Evolutionary conservation across 192 early-diverging fungal genomes (phyloP).

Genomic region (Coemansia asiatica): DNA sequence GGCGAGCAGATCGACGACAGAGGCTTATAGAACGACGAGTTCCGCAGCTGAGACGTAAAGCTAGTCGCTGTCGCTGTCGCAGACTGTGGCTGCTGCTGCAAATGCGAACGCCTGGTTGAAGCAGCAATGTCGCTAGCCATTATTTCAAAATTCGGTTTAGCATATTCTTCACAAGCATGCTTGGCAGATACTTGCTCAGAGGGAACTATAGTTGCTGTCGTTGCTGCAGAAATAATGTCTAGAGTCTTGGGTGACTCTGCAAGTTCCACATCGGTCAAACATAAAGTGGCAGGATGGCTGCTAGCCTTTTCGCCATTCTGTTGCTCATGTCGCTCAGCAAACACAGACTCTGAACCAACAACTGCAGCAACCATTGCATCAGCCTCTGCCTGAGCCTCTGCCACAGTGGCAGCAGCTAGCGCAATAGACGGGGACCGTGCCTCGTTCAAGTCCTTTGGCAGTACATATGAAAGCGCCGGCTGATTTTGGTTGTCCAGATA

Average conservation of each 20-base stretch:
- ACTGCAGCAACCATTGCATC: neutral
- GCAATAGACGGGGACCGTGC: constrained; percentile 32
- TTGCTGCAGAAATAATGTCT: neutral
- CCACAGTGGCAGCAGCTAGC: constrained; percentile 17
- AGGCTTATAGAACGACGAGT: constrained; percentile 55
- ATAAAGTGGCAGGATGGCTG: neutral
- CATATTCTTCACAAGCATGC: neutral
- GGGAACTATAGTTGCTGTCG: neutral
- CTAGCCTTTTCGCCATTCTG: neutral
- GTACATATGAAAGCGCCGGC: constrained; percentile 29
- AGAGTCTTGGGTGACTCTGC: neutral
- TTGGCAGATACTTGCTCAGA: neutral
- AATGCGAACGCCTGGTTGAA: neutral
- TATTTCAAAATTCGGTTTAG: neutral
- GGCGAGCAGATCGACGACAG: constrained; percentile 46
- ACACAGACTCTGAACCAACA: neutral
- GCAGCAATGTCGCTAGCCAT: neutral
- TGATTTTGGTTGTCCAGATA: constrained; percentile 32
- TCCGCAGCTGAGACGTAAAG: constrained; percentile 45
- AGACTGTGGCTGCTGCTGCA: neutral
- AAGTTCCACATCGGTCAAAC: neutral
- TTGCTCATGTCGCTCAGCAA: too few relatives aligned
- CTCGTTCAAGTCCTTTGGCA: constrained; percentile 47
- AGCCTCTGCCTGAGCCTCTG: constrained; percentile 2
- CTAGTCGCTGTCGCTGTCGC: neutral